A percentile compares a stretch with the other conserved stretches of the same genome.
These are phyloP conservation scores for Mortierella sp. DNA, from an alignment of 371 early-diverging fungal genomes.

Conservation along the genomic window DNA sequence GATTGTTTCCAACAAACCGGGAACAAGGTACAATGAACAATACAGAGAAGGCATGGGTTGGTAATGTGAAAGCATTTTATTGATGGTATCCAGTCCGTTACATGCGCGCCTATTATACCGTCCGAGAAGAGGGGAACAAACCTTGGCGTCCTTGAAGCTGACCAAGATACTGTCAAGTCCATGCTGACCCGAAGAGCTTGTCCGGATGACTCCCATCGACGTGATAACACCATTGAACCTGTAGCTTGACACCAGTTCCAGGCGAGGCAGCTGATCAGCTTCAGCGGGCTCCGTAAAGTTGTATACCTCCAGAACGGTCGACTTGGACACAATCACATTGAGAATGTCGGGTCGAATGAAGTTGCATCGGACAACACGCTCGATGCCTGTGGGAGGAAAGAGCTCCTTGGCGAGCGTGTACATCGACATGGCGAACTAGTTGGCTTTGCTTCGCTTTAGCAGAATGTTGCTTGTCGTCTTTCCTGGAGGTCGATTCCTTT, in stretches of 20 bases:
- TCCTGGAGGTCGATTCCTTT: background rate
- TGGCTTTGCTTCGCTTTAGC: background rate
- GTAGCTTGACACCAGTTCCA: constrained; percentile 83
- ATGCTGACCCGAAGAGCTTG: constrained; percentile 74
- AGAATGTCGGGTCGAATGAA: constrained; percentile 79
- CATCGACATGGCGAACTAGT: constrained; percentile 57
- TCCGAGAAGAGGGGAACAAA: constrained; percentile 49
- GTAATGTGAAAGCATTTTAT: constrained; percentile 36
- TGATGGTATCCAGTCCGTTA: constrained; percentile 5
- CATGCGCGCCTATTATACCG: constrained; percentile 6
- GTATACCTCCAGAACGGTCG: constrained; percentile 86
- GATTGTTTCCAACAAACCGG: background rate
- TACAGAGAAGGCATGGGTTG: constrained; percentile 1
- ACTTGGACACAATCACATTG: constrained; percentile 85
- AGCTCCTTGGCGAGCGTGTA: constrained; percentile 86
- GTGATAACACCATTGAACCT: constrained; percentile 86
- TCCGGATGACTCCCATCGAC: constrained; percentile 83
- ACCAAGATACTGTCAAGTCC: constrained; percentile 88
- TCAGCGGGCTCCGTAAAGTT: constrained; percentile 76
- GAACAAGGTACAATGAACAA: constrained; percentile 7
- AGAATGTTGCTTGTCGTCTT: background rate
- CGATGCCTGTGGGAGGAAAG: constrained; percentile 86
- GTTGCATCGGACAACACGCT: constrained; percentile 78
- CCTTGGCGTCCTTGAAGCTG: constrained; percentile 95
- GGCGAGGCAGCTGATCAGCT: constrained; percentile 69